phyloP scores from a whole-genome alignment of 2,329 filamentous ascomycete genomes.

The Polytolypa hystricis region DNA sequence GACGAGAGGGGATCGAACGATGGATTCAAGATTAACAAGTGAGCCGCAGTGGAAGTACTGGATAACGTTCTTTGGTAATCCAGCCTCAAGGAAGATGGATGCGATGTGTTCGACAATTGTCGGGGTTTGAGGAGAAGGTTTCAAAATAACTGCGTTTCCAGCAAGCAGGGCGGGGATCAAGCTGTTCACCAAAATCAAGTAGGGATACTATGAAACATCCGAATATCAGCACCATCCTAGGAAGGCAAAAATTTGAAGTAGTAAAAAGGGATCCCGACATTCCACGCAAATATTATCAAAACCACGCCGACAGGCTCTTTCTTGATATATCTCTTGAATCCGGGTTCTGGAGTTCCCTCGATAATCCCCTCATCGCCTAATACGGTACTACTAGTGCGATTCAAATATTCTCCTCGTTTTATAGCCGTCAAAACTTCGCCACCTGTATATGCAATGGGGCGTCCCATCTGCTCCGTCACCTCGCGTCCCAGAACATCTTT shows the following conservation, averaged over 20 bases:
- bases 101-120: constrained; percentile 79
- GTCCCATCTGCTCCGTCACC: constrained; percentile 88
- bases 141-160: constrained; percentile 84
- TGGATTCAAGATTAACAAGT: constrained; percentile 60
- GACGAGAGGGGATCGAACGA: constrained; percentile 67
- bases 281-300: constrained; percentile 89
- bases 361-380: constrained; percentile 55
- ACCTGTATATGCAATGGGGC: constrained; percentile 75
- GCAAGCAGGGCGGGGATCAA: constrained; percentile 82
- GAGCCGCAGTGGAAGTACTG: constrained; percentile 90
- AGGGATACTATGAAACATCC: constrained; percentile 80
- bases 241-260: too few species aligned
- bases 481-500: constrained; percentile 74
- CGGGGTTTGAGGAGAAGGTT: constrained; percentile 89
- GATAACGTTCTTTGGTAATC: constrained; percentile 70
- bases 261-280: constrained; percentile 57
- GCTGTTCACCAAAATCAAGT: constrained; percentile 85
- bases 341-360: constrained; percentile 69
- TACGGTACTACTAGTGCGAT: constrained; percentile 69
- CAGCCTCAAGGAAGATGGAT: constrained; percentile 65
- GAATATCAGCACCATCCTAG: too few species aligned
- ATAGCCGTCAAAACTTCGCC: constrained; percentile 79
- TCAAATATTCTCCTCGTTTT: constrained; percentile 72
- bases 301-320: constrained; percentile 82
- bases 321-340: constrained; percentile 81